Base-by-base conservation (phyloP, 352 stramenopile genomes). In the Phytopythium mirpurense region DNA sequence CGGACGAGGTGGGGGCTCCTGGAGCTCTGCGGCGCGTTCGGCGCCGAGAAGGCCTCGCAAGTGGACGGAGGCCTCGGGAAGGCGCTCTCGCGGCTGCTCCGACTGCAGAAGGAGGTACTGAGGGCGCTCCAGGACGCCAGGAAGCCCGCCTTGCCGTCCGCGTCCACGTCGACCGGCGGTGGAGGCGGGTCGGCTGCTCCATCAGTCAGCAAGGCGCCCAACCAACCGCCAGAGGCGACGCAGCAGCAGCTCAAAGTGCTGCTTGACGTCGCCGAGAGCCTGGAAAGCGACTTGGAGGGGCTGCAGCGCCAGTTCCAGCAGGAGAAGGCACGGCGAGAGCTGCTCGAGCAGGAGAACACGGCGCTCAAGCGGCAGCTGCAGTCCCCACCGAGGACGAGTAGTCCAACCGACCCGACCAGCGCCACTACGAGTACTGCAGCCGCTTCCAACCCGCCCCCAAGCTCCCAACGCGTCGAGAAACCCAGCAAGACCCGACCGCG, bases 231-330 rank as follows among this genome's bases (percentile, higher is more conserved):
- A 5, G 49, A 48, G 24, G 55, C 40, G 5, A 52, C 40, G 10
- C 63, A 79, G 51, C 46, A 72, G 6, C 75, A 86, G 51, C 72
- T 85, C 36, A 78, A 83, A n/a, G 50, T 73, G 43, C 61, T 90
- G 10, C 63, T 90, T 8, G 76, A 88, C 32, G 76, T 87, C 0
- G 77, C 76, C 10, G 76, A 88, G 57, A 67, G 63, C 0, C 72
- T 90, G 0, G 79, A 90, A 55, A 71, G 50, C 15, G 78, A 90
- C 26, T 44, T 90, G 10, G 76, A 86, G 47, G 59, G 55, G 0
- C 60, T 74, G 1, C 72, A 84, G 35, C 47, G 60, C 2, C 60
- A 67, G 4, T 68, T 80, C 4, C 63, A 83, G 14, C 53, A 72
- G 12, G 78, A 90, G 54, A 78, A 78, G 52, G 51, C 66, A 40